Conservation (phyloP, 2,329 filamentous ascomycete genomes). For the Colletotrichum noveboracense region DNA sequence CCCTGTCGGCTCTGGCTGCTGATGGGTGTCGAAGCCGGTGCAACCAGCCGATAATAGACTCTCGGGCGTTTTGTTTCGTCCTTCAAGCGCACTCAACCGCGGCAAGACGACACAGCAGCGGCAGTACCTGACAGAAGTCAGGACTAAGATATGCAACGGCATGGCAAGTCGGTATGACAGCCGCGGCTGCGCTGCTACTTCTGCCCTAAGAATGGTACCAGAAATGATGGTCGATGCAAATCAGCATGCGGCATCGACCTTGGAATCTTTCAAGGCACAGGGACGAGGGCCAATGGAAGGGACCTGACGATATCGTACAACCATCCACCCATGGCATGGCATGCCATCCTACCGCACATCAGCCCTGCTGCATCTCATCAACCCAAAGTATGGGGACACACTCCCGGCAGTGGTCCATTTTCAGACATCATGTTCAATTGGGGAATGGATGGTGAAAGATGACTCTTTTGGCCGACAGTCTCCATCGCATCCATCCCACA, state of each 20-base stretch:
- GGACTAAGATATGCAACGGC: not conserved
- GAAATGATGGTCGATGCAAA: not conserved
- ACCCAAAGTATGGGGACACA: slow-evolving; percentile 16
- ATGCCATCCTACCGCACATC: slow-evolving; percentile 20
- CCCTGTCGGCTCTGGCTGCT: not conserved
- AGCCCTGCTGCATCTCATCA: slow-evolving; percentile 25
- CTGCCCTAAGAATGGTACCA: not conserved
- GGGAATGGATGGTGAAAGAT: slow-evolving; percentile 17
- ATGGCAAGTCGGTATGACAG: not conserved
- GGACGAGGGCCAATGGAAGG: not conserved
- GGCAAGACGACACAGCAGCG: slow-evolving; percentile 2
- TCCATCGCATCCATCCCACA: not conserved
- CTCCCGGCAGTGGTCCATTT: slow-evolving; percentile 20
- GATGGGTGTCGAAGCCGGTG: slow-evolving; percentile 8
- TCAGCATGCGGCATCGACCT: not conserved
- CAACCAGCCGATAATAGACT: slow-evolving; percentile 20
- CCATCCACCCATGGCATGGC: slow-evolving; percentile 8
- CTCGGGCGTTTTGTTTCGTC: slow-evolving; percentile 11
- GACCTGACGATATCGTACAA: slow-evolving; percentile 3
- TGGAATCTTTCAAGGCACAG: not conserved
- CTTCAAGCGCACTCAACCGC: not conserved
- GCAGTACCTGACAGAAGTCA: slow-evolving; percentile 3
- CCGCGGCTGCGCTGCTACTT: slow-evolving; percentile 2
- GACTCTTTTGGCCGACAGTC: slow-evolving; percentile 20
- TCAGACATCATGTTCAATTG: slow-evolving; percentile 7